Base-by-base conservation (phyloP, 345 rosid species). In the Eucalyptus guilfoylei region DNA sequence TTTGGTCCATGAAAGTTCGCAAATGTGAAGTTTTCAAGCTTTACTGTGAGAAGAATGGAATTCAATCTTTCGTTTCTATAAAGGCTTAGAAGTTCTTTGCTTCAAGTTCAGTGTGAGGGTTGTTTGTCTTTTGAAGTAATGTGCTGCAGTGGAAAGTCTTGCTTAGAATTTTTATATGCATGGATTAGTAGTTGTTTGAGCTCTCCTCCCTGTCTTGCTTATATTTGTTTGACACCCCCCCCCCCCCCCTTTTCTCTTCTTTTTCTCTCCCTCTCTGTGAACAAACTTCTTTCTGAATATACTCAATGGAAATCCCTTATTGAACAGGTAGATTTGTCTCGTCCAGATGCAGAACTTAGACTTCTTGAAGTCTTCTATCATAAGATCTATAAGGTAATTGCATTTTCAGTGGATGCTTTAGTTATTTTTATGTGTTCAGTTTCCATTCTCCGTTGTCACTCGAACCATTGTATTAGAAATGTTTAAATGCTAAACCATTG, bases 301-400 rank as follows among this genome's bases (percentile, higher is more conserved):
- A 76, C 47, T 21, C 47, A 40, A 40, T 21, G 15, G 47, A 26
- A 40, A 21, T 40, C 47, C 47, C 45, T 37, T 76, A 9, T 90
- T 49, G 90, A 93, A 92, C 94, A 97, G 99, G 99, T 96, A 64
- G 99, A 96, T 87, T 91, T 98, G 92, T 98, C 99, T 87, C 97
- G 94, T 92, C 95, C 95, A 86, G 94, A 94, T 93, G 99, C 98
- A 88, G 99, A 98, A 92, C 96, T 97, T 91, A 94, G 99, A 91
- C 93, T 98, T 89, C 96, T 98, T 86, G 99, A 98, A 94, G 98
- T 97, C 40, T 98, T 97, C 92, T 95, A 95, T 89, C 99, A 97
- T 94, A 98, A 96, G 94, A 98, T 98, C 88, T 98, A 95, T 83
- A 98, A 98, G 98, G 99, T 97, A 93, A 28, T 86, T 76, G 64